These are phyloP conservation scores for Penicillium thymicola DNA, from an alignment of 2,329 filamentous ascomycete species.

Conservation along the genomic window DNA sequence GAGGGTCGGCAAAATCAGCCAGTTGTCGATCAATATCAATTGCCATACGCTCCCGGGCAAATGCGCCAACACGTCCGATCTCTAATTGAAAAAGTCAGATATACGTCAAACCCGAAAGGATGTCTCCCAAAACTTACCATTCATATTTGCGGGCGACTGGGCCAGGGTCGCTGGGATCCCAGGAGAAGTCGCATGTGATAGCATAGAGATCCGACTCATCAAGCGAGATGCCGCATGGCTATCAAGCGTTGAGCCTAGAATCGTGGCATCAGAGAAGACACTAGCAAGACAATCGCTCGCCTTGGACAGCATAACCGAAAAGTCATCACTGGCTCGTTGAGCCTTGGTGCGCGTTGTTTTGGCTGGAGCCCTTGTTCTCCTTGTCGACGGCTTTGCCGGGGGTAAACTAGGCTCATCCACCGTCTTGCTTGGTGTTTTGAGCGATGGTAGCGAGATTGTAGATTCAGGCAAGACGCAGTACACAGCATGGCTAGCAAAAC, in stretches of 20 bases:
- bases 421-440: constrained; percentile 42
- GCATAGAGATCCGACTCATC: constrained; percentile 42
- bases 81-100: constrained; percentile 29
- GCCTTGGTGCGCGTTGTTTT: constrained; percentile 27
- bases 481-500: constrained; percentile 72
- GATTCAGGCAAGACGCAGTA: constrained; percentile 91
- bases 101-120: not conserved
- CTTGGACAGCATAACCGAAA: constrained; percentile 36
- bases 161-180: constrained; percentile 26
- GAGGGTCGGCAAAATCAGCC: constrained; percentile 42
- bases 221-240: constrained; percentile 38
- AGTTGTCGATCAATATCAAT: constrained; percentile 48
- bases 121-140: constrained; percentile 28
- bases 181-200: constrained; percentile 41
- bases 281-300: constrained; percentile 34
- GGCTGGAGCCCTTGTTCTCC: constrained; percentile 28
- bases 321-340: constrained; percentile 34
- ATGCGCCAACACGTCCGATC: constrained; percentile 42
- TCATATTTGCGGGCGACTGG: constrained; percentile 37
- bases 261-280: constrained; percentile 33
- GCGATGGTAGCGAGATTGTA: constrained; percentile 78
- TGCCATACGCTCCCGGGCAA: constrained; percentile 37
- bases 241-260: constrained; percentile 40
- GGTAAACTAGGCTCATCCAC: constrained; percentile 40
- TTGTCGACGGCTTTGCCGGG: constrained; percentile 21